Percentiles rank a stretch among this genome's conserved stretches.
phyloP scores from a whole-genome alignment of 768 basidiomycete species.

The Suillus discolor region DNA sequence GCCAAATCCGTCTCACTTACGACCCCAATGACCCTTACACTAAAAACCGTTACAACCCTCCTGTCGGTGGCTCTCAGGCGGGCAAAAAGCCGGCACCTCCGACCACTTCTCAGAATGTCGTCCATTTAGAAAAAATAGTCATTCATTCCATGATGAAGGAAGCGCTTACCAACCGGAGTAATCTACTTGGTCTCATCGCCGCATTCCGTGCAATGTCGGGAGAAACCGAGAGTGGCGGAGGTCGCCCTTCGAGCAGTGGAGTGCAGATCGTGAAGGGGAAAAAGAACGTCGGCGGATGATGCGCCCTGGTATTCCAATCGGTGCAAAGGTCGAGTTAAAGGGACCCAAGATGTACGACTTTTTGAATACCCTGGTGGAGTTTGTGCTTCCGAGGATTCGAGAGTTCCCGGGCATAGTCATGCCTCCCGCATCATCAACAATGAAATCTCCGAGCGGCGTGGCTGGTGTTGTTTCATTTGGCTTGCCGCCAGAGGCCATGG shows the following conservation, averaged over 20 bases:
- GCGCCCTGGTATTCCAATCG: slow-evolving; percentile 77
- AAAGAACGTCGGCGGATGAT: slow-evolving; percentile 80
- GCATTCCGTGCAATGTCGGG: slow-evolving; percentile 87
- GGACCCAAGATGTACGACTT: slow-evolving; percentile 97
- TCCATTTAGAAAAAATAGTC: slow-evolving; percentile 80
- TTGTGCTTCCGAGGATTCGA: slow-evolving; percentile 91
- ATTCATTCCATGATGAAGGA: slow-evolving; percentile 88
- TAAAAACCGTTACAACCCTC: slow-evolving; percentile 73
- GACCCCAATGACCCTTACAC: slow-evolving; percentile 84
- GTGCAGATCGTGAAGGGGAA: slow-evolving; percentile 75
- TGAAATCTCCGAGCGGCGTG: slow-evolving; percentile 74
- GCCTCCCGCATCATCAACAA: slow-evolving; percentile 70
- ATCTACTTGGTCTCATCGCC: slow-evolving; percentile 84
- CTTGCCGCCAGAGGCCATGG: slow-evolving; percentile 80
- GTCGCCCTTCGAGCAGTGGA: slow-evolving; percentile 67
- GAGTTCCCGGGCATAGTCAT: slow-evolving; percentile 87
- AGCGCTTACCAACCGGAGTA: slow-evolving; percentile 66
- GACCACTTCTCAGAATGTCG: slow-evolving; percentile 66
- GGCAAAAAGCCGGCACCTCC: slow-evolving; percentile 70
- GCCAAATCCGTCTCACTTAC: slow-evolving; percentile 65
- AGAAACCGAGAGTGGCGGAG: slow-evolving; percentile 74
- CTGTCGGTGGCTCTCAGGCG: slow-evolving; percentile 69
- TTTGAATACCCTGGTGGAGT: slow-evolving; percentile 83
- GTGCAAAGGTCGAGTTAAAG: slow-evolving; percentile 87
- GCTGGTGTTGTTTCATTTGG: slow-evolving; percentile 91